A percentile compares a stretch with the other conserved stretches of the same genome.
Conservation (phyloP, 23 red algal species). For the Gracilaria domingensis region DNA sequence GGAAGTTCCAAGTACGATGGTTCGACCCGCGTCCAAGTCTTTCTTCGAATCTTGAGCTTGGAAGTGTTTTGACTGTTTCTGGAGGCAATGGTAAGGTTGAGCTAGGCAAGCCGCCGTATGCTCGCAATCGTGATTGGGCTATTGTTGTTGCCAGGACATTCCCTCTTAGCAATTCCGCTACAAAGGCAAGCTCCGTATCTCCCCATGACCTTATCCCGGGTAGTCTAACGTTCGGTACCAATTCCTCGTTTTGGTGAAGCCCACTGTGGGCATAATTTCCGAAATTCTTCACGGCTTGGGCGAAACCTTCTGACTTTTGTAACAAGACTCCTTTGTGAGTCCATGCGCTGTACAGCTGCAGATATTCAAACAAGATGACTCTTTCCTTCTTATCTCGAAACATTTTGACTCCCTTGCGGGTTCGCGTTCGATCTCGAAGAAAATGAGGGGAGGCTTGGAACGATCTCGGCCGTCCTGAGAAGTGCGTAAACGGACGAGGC, state of each 20-base stretch:
- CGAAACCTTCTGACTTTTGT: neutral
- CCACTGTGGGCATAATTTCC: neutral
- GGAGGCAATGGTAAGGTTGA: conserved; percentile 20
- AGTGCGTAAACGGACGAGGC: too few species aligned
- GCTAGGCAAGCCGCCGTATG: conserved; percentile 23
- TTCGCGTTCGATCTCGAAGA: too few species aligned
- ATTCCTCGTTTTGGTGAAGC: conserved; percentile 4
- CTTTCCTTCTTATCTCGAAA: neutral
- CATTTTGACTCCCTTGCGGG: too few species aligned
- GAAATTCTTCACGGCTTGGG: neutral
- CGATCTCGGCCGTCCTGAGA: too few species aligned
- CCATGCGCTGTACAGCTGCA: neutral
- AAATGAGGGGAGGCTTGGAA: too few species aligned
- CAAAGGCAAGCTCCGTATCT: conserved; percentile 21
- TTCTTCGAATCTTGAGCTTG: conserved; percentile 20
- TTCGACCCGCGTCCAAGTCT: conserved; percentile 25
- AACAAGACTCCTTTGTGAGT: neutral
- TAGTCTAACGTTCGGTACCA: conserved; percentile 31
- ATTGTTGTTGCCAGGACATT: conserved; percentile 32
- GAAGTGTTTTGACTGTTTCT: conserved; percentile 4
- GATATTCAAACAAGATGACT: neutral
- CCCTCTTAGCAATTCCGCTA: conserved; percentile 11
- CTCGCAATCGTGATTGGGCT: conserved; percentile 29
- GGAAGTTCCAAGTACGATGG: conserved; percentile 51
- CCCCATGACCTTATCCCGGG: conserved; percentile 24